Percentiles rank a stretch among this genome's conserved stretches.
phyloP scores from a whole-genome alignment of 2,329 filamentous ascomycete species.

The Aspergillus sp. region DNA sequence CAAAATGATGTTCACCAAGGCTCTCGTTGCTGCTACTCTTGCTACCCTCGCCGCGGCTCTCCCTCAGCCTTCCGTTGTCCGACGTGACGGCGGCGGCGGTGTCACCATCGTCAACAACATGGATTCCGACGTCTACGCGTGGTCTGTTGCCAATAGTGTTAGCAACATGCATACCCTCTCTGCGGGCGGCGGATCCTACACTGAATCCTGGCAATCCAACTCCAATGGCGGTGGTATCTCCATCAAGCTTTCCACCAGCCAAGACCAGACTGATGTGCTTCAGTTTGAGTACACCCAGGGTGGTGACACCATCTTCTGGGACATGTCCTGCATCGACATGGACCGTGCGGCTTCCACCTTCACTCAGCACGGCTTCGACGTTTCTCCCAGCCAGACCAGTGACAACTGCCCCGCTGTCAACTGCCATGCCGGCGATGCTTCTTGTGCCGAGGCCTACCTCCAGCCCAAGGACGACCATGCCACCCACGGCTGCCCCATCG shows the following conservation, averaged over 20 bases:
- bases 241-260: constrained; percentile 40
- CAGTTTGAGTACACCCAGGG: constrained; percentile 42
- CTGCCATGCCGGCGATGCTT: constrained; percentile 36
- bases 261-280: constrained; percentile 36
- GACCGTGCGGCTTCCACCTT: constrained; percentile 28
- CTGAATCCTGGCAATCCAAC: constrained; percentile 36
- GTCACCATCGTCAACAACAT: constrained; percentile 43
- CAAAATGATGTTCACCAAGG: constrained; percentile 21
- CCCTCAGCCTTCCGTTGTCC: constrained; percentile 26
- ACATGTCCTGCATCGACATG: constrained; percentile 38
- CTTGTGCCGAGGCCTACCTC: constrained; percentile 42
- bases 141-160: constrained; percentile 38
- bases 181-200: constrained; percentile 35
- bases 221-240: constrained; percentile 42
- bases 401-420: constrained; percentile 33
- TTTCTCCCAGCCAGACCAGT: constrained; percentile 28
- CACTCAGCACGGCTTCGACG: constrained; percentile 35
- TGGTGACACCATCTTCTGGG: constrained; percentile 35
- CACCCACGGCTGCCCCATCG: constrained; percentile 41
- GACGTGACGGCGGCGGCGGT: constrained; percentile 26
- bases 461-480: constrained; percentile 41
- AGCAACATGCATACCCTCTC: constrained; percentile 36
- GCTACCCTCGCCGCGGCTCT: constrained; percentile 17
- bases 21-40: constrained; percentile 14
- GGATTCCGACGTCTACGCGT: constrained; percentile 38